Evolutionary conservation across 2,329 filamentous ascomycete genomes (phyloP).

Genomic region (Colletotrichum musae): DNA sequence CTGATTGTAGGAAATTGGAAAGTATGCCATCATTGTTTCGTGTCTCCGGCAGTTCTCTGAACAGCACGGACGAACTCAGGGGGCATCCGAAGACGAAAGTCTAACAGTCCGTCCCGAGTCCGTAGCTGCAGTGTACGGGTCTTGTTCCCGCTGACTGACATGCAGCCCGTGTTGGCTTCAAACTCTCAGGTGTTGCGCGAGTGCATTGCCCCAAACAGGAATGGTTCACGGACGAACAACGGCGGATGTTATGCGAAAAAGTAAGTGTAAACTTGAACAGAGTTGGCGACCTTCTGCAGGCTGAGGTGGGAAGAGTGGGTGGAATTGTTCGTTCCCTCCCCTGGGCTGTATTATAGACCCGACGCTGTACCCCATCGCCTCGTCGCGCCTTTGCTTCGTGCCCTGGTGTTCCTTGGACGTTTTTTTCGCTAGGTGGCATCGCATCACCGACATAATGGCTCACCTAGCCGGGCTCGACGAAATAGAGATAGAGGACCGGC

Average conservation of each 20-base stretch:
- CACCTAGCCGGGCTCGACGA: neutral
- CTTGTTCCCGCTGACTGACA: neutral
- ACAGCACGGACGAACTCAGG: slow-evolving; percentile 10
- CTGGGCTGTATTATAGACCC: neutral
- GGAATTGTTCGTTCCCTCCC: neutral
- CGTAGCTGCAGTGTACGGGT: neutral
- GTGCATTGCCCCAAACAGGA: neutral
- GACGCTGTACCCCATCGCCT: neutral
- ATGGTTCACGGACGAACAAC: neutral
- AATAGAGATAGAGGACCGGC: neutral
- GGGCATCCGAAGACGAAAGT: slow-evolving; percentile 12
- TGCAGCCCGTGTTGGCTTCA: slow-evolving; percentile 3
- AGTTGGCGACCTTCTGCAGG: neutral
- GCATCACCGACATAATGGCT: neutral
- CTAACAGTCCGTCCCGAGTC: neutral
- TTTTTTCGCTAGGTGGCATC: too few species aligned
- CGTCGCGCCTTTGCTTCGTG: neutral
- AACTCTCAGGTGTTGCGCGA: neutral
- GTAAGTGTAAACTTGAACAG: neutral
- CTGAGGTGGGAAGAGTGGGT: neutral
- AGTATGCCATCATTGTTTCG: neutral
- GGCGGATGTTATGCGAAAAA: neutral
- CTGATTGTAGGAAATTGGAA: neutral
- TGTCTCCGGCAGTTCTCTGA: neutral
- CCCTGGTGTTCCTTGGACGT: too few species aligned